Conservation (phyloP, 495 filamentous ascomycete genomes). For the Penicillium bovifimosum region DNA sequence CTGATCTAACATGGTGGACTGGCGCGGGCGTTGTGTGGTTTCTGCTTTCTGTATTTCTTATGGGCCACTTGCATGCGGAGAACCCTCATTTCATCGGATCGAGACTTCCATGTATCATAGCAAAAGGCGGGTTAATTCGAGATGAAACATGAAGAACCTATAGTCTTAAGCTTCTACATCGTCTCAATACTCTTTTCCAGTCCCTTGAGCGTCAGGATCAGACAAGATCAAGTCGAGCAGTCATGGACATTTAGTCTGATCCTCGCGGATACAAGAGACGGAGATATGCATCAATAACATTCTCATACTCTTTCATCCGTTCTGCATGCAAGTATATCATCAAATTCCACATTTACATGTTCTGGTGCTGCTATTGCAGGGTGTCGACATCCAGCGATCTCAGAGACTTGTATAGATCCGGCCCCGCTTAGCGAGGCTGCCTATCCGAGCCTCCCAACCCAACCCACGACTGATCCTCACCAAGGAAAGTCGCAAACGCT, state of each 20-base stretch:
- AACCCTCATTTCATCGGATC: background rate
- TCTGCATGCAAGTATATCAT: background rate
- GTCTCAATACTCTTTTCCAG: background rate
- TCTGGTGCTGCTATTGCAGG: background rate
- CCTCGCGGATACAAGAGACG: background rate
- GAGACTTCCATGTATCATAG: conserved; percentile 14
- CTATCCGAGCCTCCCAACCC: background rate
- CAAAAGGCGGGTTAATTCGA: conserved; percentile 4
- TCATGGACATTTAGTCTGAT: conserved; percentile 7
- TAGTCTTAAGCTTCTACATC: background rate
- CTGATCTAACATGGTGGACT: conserved; percentile 7
- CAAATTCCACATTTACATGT: background rate
- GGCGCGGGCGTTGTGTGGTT: conserved; percentile 10
- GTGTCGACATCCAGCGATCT: background rate
- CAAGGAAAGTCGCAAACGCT: background rate
- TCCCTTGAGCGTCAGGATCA: conserved; percentile 7
- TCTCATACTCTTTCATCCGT: background rate
- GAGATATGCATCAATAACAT: background rate
- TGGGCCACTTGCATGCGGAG: background rate
- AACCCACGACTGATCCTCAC: conserved; percentile 11
- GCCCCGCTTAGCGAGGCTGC: conserved; percentile 12
- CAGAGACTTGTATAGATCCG: conserved; percentile 7
- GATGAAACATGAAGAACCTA: background rate
- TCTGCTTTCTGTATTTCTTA: conserved; percentile 3
- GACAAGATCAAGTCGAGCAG: conserved; percentile 8